Base-by-base conservation (phyloP, 2,329 filamentous ascomycete genomes). In the Plectosphaerella sp. region DNA sequence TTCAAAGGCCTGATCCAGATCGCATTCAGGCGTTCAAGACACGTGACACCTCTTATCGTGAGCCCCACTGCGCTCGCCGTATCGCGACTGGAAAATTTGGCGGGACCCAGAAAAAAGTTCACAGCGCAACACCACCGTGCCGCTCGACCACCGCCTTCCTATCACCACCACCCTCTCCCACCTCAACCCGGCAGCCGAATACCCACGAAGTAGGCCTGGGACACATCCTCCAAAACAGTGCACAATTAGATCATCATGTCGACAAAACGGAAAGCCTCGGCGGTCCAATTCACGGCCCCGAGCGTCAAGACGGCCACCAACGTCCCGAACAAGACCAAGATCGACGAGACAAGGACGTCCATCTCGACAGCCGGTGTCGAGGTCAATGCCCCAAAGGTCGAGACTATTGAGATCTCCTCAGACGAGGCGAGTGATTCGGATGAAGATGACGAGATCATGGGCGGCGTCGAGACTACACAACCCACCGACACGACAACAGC, bases 211-310 rank as follows among this genome's bases (percentile, higher is more conserved):
- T 28, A 4, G 28, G 28, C 24, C 48, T 33, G 14, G 9, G 11
- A 24, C 8, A 5, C 28, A 9, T 10, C 37, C 37, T 39, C 37
- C 37, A 14, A 33, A 33, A 3, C 14, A 39, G 6, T 42, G 24
- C 33, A n/a, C 50, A 14, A 48, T 18, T 41, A 22, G 35, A 8
- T 22, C 50, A 64, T 55, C 55, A 83, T 84, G 77, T 81, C 82
- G 55, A 78, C 81, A 45, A 86, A 83, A 68, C 74, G 82, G 64
- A 86, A 84, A 75, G 72, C 77, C 52, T 70, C 79, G 54, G 73
- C 75, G 57, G 28, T 33, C 11, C 79, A 78, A 69, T 72, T 86
- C 61, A 80, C 78, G 52, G 70, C 76, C 54, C 83, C 83, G 0
- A 71, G 74, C 14, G 71, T 79, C 54, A 80, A 76, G 65, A 71